Conservation (phyloP, 1,284 basidiomycete genomes). For the Schizophyllum amplum region DNA sequence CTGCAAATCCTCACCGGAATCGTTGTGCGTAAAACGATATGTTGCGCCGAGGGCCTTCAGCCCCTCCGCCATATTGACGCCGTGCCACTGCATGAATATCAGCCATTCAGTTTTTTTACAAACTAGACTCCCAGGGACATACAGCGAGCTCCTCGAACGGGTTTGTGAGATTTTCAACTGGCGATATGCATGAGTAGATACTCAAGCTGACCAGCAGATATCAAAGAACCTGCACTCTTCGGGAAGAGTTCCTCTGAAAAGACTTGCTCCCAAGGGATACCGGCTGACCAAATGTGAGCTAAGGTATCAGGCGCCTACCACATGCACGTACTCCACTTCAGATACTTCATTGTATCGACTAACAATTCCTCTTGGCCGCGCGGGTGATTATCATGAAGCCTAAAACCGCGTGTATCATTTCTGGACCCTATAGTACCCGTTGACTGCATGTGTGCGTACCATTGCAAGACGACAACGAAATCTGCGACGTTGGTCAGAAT, state of each 20-base stretch:
- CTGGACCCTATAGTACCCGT: too few species aligned
- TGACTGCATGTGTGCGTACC: too few species aligned
- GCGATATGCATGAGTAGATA: background rate
- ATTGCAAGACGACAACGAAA: conserved; percentile 45
- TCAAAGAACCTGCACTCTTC: conserved; percentile 7
- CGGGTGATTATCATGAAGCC: conserved; percentile 47
- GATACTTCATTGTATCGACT: conserved; percentile 45
- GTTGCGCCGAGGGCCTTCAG: conserved; percentile 48
- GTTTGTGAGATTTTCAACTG: conserved; percentile 18
- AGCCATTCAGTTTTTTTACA: background rate
- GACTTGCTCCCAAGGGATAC: conserved; percentile 43
- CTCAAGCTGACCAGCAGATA: background rate
- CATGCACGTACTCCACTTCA: conserved; percentile 32
- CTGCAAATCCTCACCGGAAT: conserved; percentile 29
- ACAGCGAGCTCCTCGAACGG: conserved; percentile 30
- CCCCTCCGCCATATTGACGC: conserved; percentile 53
- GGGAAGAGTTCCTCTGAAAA: conserved; percentile 20
- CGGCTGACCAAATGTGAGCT: background rate
- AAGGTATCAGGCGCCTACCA: background rate
- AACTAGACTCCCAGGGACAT: conserved; percentile 3
- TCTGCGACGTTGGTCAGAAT: conserved; percentile 18
- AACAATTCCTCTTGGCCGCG: conserved; percentile 41
- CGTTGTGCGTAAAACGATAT: conserved; percentile 50
- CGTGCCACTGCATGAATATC: conserved; percentile 34
- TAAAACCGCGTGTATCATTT: conserved; percentile 14